A percentile compares a stretch with the other conserved stretches of the same genome.
Evolutionary conservation across 2,329 filamentous ascomycete genomes (phyloP).

Genomic region (Claviceps arundinis): DNA sequence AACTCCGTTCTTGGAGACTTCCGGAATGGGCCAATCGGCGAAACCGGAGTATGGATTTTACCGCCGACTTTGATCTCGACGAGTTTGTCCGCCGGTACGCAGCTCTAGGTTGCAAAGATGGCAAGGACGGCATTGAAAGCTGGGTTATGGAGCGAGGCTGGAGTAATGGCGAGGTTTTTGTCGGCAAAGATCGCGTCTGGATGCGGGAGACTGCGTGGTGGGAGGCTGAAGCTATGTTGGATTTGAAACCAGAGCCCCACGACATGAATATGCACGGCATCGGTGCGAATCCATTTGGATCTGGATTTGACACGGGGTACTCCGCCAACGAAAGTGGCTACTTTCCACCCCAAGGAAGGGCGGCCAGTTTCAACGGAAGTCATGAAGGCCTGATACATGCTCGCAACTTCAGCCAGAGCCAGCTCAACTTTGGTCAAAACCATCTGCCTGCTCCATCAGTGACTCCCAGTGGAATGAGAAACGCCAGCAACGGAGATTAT

Average conservation of each 20-base stretch:
- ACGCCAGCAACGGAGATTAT: slow-evolving; percentile 61
- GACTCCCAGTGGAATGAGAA: slow-evolving; percentile 43
- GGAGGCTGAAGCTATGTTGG: slow-evolving; percentile 94
- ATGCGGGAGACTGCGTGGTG: slow-evolving; percentile 91
- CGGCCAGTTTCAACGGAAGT: slow-evolving; percentile 51
- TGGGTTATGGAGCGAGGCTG: slow-evolving; percentile 92
- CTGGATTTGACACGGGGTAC: slow-evolving; percentile 56
- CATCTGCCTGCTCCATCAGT: slow-evolving; percentile 42
- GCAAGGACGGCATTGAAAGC: slow-evolving; percentile 81
- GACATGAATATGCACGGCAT: slow-evolving; percentile 14
- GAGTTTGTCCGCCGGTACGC: slow-evolving; percentile 81
- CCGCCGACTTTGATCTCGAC: slow-evolving; percentile 86
- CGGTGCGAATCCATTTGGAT: slow-evolving; percentile 32
- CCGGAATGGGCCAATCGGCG: slow-evolving; percentile 94
- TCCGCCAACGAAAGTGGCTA: slow-evolving; percentile 55
- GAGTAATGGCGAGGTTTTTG: slow-evolving; percentile 92
- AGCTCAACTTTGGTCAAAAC: slow-evolving; percentile 33
- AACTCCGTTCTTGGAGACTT: slow-evolving; percentile 83
- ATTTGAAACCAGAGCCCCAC: slow-evolving; percentile 57
- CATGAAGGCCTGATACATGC: slow-evolving; percentile 58
- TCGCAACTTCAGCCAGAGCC: slow-evolving; percentile 42
- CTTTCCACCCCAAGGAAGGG: slow-evolving; percentile 51
- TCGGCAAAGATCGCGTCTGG: slow-evolving; percentile 88
- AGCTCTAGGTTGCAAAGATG: slow-evolving; percentile 74
- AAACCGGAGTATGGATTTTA: slow-evolving; percentile 86